Conservation (phyloP, 2,329 filamentous ascomycete genomes). For the Talaromyces pinophilus region DNA sequence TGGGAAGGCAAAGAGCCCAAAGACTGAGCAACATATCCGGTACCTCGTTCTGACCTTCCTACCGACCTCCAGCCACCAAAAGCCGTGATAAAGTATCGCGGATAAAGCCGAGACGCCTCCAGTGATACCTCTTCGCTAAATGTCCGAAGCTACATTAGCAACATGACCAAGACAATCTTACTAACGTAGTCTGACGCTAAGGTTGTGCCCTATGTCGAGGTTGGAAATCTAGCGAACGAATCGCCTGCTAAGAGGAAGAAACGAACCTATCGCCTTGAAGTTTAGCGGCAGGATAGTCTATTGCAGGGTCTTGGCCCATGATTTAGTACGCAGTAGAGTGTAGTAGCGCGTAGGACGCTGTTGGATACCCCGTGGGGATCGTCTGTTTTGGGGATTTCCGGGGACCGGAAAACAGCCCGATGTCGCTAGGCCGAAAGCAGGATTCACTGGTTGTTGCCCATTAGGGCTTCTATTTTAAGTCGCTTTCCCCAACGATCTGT, state of each 20-base stretch:
- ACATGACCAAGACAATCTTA: not conserved
- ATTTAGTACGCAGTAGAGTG: not conserved
- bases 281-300: not conserved
- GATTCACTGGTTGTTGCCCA: not conserved
- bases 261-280: not conserved
- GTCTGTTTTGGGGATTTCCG: not conserved
- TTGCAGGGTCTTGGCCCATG: not conserved
- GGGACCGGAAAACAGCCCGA: not conserved
- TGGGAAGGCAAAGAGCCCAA: not conserved
- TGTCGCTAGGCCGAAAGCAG: not conserved
- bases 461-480: conserved; percentile 1
- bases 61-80: not conserved
- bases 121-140: not conserved
- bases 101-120: not conserved
- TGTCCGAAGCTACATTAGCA: conserved; percentile 1
- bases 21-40: not conserved
- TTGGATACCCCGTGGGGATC: not conserved
- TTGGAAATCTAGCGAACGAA: conserved; percentile 20
- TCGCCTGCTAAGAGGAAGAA: not conserved
- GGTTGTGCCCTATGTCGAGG: not conserved
- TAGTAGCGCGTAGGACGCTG: not conserved
- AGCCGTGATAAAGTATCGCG: not conserved
- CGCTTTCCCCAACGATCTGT: not conserved
- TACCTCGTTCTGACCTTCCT: not conserved
- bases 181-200: not conserved